Evolutionary conservation across 1,139 yeast species (phyloP).

Genomic region (Blastobotrys elegans): DNA sequence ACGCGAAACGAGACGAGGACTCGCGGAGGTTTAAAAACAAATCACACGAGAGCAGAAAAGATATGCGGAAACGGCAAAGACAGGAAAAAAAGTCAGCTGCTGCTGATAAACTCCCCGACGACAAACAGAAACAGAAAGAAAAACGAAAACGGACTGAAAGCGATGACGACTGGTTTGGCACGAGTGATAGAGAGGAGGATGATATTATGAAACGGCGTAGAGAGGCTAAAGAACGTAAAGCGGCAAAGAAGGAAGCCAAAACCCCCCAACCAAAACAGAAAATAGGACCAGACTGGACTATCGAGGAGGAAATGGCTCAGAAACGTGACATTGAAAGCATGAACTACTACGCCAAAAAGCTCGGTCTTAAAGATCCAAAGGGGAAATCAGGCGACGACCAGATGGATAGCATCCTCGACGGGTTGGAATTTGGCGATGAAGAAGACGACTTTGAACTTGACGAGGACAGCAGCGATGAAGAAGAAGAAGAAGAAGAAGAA

Average conservation of each 20-base stretch:
- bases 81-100: slow-evolving; percentile 36
- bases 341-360: slow-evolving; percentile 73
- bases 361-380: slow-evolving; percentile 61
- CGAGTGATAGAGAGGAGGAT: slow-evolving; percentile 10
- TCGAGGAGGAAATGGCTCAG: slow-evolving; percentile 14
- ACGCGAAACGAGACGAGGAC: slow-evolving; percentile 15
- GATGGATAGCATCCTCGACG: slow-evolving; percentile 64
- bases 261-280: not conserved
- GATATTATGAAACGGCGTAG: not conserved
- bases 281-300: not conserved
- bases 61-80: slow-evolving; percentile 53
- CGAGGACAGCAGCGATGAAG: not conserved
- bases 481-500: slow-evolving; percentile 17
- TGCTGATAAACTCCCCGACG: not conserved
- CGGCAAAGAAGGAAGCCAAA: not conserved
- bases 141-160: slow-evolving; percentile 19
- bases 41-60: slow-evolving; percentile 42
- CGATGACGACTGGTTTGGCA: slow-evolving; percentile 13
- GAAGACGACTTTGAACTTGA: slow-evolving; percentile 24
- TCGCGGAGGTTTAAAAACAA: slow-evolving; percentile 4
- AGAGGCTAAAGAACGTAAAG: not conserved
- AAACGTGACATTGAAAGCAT: slow-evolving; percentile 69
- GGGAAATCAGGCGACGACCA: slow-evolving; percentile 55
- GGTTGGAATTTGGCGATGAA: slow-evolving; percentile 53
- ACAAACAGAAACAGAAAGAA: too few relatives aligned